phyloP scores from a whole-genome alignment of 352 stramenopile species.

The Pythium rishiriense region DNA sequence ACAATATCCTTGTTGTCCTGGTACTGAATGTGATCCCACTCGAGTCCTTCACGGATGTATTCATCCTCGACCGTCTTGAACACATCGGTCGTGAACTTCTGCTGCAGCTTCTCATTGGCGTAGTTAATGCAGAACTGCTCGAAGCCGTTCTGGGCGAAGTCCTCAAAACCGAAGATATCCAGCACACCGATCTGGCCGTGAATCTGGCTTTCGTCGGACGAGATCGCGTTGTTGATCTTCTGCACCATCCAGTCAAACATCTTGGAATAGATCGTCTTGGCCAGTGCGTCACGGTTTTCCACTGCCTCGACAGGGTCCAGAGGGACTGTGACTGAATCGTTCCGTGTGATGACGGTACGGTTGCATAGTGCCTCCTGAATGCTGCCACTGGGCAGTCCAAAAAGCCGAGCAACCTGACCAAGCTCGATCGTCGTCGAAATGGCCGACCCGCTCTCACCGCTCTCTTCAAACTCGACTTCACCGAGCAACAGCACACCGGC shows the following conservation, averaged over 20 bases:
- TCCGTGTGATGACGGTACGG: slow-evolving; percentile 89
- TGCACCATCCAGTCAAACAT: slow-evolving; percentile 98
- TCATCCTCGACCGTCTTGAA: slow-evolving; percentile 99
- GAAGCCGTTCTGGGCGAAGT: slow-evolving; percentile 94
- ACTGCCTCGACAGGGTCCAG: slow-evolving; percentile 88
- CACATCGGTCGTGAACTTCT: slow-evolving; percentile 94
- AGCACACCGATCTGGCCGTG: slow-evolving; percentile 93
- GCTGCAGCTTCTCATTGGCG: slow-evolving; percentile 90
- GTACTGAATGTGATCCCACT: slow-evolving; percentile 98
- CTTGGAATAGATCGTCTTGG: slow-evolving; percentile 97
- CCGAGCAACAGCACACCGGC: slow-evolving; percentile 95
- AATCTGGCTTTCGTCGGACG: slow-evolving; percentile 66
- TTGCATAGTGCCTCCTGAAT: slow-evolving; percentile 93
- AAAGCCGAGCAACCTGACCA: slow-evolving; percentile 82
- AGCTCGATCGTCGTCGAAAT: slow-evolving; percentile 71
- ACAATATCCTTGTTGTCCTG: slow-evolving; percentile 98
- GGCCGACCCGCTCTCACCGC: slow-evolving; percentile 65
- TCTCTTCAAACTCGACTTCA: slow-evolving; percentile 92
- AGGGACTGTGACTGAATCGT: slow-evolving; percentile 80
- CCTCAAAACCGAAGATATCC: slow-evolving; percentile 99
- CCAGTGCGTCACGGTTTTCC: slow-evolving; percentile 95
- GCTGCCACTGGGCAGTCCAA: slow-evolving; percentile 83
- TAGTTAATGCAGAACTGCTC: slow-evolving; percentile 95
- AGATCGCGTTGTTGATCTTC: slow-evolving; percentile 86
- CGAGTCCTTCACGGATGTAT: slow-evolving; percentile 96